Base-by-base conservation (phyloP, 129 eudicot genomes). In the Chrysanthemum makinoi region DNA sequence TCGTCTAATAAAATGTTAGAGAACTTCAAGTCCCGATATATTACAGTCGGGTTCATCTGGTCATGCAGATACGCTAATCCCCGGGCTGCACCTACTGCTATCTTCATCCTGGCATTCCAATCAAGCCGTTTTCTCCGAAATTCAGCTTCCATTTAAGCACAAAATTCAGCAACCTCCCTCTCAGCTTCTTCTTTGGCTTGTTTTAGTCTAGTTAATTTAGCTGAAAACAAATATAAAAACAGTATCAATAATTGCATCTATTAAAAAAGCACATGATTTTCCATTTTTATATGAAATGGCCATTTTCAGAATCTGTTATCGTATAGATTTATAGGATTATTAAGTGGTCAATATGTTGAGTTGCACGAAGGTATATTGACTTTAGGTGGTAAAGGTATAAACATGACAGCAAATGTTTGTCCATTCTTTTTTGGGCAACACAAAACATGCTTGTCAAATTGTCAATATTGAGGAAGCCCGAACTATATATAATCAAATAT, bases 151-250 rank as follows among this genome's bases (percentile, higher is more conserved):
- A 85, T 83, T 72, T 85, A 95, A 50, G 95, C 96, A 82, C 96
- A 96, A 50, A 84, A 92, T 20, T 86, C 96, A 75, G 96, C 96
- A 72, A 89, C 77, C 79, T 92, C 98, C 83, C 75, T 87, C 58
- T 83, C 95, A 44, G 98, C 96, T 77, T 92, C 98, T 8, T 89
- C 95, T 78, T 92, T 92, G 35, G 98, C 96, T 80, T 89, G 96
- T 74, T 82, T 92, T 7, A 92, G 76, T 76, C 98, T 85, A 62
- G 91, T 89, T 84, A 81, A 49, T 77, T 92, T 92, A 62, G 89
- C 98, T 92, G 82, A 61, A 54, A 17, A 18, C 47, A 10, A 22
- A 64, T 33, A 54, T 35, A 18, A 65, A 65, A 20, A 46, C 15
- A 44, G 50, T 4, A 61, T 51, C 8, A 76, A 19, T 48, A 58